Evolutionary conservation across 352 stramenopile genomes (phyloP).

Genomic region (Phytophthora multivora): DNA sequence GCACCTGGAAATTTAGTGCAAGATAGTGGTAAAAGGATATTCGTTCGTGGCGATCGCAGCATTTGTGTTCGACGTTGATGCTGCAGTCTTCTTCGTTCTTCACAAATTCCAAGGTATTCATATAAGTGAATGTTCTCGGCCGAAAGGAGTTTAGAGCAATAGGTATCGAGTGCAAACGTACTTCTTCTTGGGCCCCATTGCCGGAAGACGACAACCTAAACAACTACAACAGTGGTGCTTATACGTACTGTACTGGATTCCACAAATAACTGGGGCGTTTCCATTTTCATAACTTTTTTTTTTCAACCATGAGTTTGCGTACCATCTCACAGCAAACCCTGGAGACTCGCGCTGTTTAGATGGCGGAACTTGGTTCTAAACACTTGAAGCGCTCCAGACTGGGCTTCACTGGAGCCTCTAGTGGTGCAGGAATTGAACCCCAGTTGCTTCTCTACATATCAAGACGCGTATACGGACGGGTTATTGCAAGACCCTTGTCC

Average conservation of each 20-base stretch:
- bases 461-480: neutral
- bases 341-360: neutral
- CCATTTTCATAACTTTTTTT: no score
- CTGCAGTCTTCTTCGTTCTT: slow-evolving; percentile 35
- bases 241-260: no score
- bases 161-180: slow-evolving; percentile 10
- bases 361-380: neutral
- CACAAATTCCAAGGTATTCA: neutral
- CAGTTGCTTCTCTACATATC: slow-evolving; percentile 6
- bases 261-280: slow-evolving; percentile 20
- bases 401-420: no score
- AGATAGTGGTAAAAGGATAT: slow-evolving; percentile 52
- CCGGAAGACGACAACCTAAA: neutral
- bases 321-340: neutral
- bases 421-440: slow-evolving; percentile 1
- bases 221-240: no score
- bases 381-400: neutral
- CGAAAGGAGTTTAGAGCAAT: no score
- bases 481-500: neutral
- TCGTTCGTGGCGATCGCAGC: slow-evolving; percentile 72
- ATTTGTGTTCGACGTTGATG: slow-evolving; percentile 32
- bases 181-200: slow-evolving; percentile 59
- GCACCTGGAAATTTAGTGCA: neutral
- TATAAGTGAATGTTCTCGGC: neutral
- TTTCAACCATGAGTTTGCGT: no score